Percentiles rank a stretch among this genome's conserved stretches.
Conservation (phyloP, 768 basidiomycete genomes). For the Polyporus arcularius region DNA sequence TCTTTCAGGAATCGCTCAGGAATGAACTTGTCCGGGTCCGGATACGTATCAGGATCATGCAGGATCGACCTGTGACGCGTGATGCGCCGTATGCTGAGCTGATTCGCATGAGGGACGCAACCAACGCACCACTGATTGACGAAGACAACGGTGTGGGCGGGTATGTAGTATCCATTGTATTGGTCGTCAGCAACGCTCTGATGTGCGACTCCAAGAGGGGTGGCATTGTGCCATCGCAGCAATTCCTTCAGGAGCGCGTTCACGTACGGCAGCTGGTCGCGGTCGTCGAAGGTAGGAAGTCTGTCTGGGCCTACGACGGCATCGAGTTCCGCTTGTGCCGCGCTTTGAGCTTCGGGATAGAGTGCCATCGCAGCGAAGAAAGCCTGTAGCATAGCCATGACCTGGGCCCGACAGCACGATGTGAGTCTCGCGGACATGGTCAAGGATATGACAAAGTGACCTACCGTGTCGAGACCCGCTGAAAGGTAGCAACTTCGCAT, state of each 20-base stretch:
- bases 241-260: slow-evolving; percentile 35
- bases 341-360: slow-evolving; percentile 31
- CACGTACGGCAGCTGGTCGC: slow-evolving; percentile 27
- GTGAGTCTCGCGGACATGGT: background rate
- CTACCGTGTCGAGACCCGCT: background rate
- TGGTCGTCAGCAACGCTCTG: slow-evolving; percentile 4
- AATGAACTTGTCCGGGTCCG: slow-evolving; percentile 16
- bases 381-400: slow-evolving; percentile 6
- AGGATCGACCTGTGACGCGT: slow-evolving; percentile 10
- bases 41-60: slow-evolving; percentile 21
- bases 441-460: background rate
- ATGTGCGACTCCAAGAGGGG: slow-evolving; percentile 13
- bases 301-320: slow-evolving; percentile 36
- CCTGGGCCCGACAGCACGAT: background rate
- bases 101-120: slow-evolving; percentile 6
- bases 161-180: slow-evolving; percentile 1
- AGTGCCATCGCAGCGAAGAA: slow-evolving; percentile 26
- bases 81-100: slow-evolving; percentile 12
- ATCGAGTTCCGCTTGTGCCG: slow-evolving; percentile 40
- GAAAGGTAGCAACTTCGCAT: background rate
- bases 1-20: slow-evolving; percentile 26
- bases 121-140: slow-evolving; percentile 22
- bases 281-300: slow-evolving; percentile 30
- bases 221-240: slow-evolving; percentile 17
- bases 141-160: background rate